Percentiles rank a stretch among this genome's conserved stretches.
Evolutionary conservation across 768 basidiomycete genomes (phyloP).

Genomic region (Lactarius vividus): DNA sequence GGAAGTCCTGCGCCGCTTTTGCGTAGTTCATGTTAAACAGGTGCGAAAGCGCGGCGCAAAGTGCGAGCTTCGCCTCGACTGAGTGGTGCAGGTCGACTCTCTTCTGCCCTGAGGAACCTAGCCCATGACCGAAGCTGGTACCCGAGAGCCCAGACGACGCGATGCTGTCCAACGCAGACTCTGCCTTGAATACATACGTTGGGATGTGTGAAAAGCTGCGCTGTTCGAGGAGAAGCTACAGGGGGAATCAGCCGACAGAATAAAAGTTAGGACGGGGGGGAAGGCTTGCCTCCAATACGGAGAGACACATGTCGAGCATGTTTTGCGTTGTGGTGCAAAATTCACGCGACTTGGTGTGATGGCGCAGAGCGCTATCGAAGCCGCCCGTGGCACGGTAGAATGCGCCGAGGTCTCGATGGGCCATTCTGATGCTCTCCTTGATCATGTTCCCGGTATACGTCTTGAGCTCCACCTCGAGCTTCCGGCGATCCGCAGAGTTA

Average conservation of each 20-base stretch:
- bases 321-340: slow-evolving; percentile 89
- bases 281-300: slow-evolving; percentile 65
- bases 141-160: slow-evolving; percentile 31
- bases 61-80: slow-evolving; percentile 73
- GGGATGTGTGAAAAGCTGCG: slow-evolving; percentile 81
- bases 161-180: slow-evolving; percentile 76
- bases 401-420: slow-evolving; percentile 82
- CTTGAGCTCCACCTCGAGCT: slow-evolving; percentile 91
- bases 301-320: slow-evolving; percentile 90
- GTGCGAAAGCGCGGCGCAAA: slow-evolving; percentile 75
- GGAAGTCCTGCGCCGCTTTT: slow-evolving; percentile 72
- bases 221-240: slow-evolving; percentile 80
- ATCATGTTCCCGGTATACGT: slow-evolving; percentile 96
- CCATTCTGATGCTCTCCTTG: slow-evolving; percentile 97
- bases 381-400: slow-evolving; percentile 76
- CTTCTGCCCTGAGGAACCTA: slow-evolving; percentile 34
- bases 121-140: slow-evolving; percentile 26
- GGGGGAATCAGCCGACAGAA: neutral
- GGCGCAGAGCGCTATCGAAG: slow-evolving; percentile 65
- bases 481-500: slow-evolving; percentile 73
- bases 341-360: slow-evolving; percentile 89
- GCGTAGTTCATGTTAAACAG: slow-evolving; percentile 73
- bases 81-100: slow-evolving; percentile 54
- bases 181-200: slow-evolving; percentile 96
- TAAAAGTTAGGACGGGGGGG: neutral